These are phyloP conservation scores for Leishmania mexicana DNA, from an alignment of 208 protist genomes.

Conservation along the genomic window DNA sequence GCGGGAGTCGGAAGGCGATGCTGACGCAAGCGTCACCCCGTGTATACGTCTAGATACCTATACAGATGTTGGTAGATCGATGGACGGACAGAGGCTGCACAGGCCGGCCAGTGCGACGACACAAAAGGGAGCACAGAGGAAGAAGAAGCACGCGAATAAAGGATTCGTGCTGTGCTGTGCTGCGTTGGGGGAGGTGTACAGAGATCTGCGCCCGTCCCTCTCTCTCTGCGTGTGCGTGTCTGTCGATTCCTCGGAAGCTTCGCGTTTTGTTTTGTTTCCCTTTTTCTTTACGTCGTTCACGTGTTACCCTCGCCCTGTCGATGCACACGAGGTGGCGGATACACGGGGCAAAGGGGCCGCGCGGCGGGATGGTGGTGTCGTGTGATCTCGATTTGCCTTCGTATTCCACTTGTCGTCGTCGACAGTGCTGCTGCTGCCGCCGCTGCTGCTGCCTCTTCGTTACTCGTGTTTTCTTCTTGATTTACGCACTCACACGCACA, in stretches of 20 bases:
- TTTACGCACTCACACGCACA: neutral
- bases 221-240: neutral
- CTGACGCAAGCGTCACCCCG: no score
- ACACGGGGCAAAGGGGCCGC: no score
- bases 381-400: no score
- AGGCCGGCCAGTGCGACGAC: neutral
- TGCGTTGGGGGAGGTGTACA: no score
- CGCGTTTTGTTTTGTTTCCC: neutral
- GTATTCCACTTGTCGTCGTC: no score
- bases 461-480: conserved; percentile 1
- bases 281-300: neutral
- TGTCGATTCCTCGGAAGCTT: no score
- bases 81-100: neutral
- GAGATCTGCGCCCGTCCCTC: no score
- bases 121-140: neutral
- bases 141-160: no score
- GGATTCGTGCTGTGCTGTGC: no score
- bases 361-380: no score
- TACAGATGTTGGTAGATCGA: neutral
- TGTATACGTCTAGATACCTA: conserved; percentile 3
- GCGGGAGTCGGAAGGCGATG: neutral
- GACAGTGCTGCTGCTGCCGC: neutral
- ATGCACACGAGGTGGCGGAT: no score
- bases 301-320: no score
- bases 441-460: neutral